Conservation (phyloP, 148 eudicot species). For the Talinum fruticosum region DNA sequence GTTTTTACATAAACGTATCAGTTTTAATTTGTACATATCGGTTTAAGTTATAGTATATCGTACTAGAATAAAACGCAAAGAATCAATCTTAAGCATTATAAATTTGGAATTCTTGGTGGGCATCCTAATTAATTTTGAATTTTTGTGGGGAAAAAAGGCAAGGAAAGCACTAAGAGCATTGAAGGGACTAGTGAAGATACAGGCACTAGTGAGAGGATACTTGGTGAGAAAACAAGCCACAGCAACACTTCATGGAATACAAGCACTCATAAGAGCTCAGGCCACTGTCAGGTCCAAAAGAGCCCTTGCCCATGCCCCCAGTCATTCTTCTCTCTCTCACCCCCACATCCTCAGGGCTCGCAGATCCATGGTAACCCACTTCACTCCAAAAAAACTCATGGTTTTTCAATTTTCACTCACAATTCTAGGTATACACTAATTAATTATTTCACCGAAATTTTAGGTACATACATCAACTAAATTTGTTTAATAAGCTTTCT, state of each 20-base stretch:
- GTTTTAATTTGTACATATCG: too few relatives aligned
- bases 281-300: slow-evolving; percentile 61
- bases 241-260: slow-evolving; percentile 73
- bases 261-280: slow-evolving; percentile 75
- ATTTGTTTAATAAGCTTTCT: too few relatives aligned
- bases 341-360: slow-evolving; percentile 29
- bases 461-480: too few relatives aligned
- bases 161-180: slow-evolving; percentile 78
- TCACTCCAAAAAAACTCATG: not conserved
- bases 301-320: slow-evolving; percentile 17
- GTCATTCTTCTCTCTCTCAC: not conserved
- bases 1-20: too few relatives aligned
- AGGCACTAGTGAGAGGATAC: slow-evolving; percentile 76
- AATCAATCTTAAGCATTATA: too few relatives aligned
- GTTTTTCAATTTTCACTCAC: too few relatives aligned
- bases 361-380: slow-evolving; percentile 39
- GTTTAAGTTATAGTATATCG: too few relatives aligned
- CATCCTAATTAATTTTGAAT: not conserved
- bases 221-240: slow-evolving; percentile 78
- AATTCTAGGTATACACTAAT: too few relatives aligned
- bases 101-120: too few relatives aligned
- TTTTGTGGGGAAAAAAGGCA: slow-evolving; percentile 32
- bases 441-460: too few relatives aligned
- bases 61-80: too few relatives aligned
- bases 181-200: slow-evolving; percentile 72